phyloP scores from a whole-genome alignment of 441 rosid species.

The Erodium moschatum region DNA sequence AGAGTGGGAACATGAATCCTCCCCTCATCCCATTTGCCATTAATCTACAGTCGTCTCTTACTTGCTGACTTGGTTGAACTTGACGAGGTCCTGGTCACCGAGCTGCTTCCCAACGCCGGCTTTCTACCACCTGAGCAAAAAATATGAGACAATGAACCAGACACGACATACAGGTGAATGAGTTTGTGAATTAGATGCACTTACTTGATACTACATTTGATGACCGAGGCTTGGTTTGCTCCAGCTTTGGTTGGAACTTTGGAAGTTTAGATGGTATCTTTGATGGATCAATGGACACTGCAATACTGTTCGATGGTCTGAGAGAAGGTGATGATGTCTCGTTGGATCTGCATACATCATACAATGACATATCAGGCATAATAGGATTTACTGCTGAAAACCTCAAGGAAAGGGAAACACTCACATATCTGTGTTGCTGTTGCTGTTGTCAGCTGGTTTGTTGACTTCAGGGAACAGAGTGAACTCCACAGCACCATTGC shows the following conservation, averaged over 20 bases:
- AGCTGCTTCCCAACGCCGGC: neutral
- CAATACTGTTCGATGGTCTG: neutral
- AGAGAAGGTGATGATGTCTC: neutral
- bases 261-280: constrained; percentile 8
- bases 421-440: constrained; percentile 13
- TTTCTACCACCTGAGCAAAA: neutral
- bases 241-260: constrained; percentile 7
- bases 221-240: neutral
- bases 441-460: constrained; percentile 27
- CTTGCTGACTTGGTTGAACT: neutral
- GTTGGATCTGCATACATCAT: neutral
- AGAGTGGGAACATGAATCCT: too few relatives aligned
- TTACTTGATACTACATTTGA: constrained; percentile 5
- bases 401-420: neutral
- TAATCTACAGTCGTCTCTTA: constrained; percentile 2
- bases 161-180: neutral
- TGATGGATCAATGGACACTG: neutral
- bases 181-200: neutral
- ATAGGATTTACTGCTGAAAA: neutral
- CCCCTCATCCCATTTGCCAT: neutral
- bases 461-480: constrained; percentile 63
- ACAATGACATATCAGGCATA: neutral
- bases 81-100: neutral
- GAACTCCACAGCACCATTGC: constrained; percentile 52
- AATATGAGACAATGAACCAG: neutral